A percentile compares a stretch with the other conserved stretches of the same genome.
Evolutionary conservation across 2,329 filamentous ascomycete genomes (phyloP).

Genomic region (Plectosphaerella sp.): DNA sequence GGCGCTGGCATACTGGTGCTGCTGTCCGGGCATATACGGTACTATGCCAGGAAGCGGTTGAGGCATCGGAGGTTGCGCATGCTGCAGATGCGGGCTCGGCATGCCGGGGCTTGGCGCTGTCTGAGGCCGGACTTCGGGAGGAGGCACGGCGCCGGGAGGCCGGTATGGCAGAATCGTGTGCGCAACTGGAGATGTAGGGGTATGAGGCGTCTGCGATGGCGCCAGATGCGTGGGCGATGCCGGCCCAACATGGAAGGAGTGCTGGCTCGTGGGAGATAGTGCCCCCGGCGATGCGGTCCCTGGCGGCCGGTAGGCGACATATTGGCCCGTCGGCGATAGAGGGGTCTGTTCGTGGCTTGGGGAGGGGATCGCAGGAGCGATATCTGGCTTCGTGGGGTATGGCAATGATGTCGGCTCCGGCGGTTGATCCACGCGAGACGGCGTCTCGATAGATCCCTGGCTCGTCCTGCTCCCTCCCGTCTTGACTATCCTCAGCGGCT

Average conservation of each 20-base stretch:
- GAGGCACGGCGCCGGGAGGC: not conserved
- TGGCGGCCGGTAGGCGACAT: not conserved
- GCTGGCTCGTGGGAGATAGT: not conserved
- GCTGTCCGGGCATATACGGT: too few species aligned
- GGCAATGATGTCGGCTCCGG: too few species aligned
- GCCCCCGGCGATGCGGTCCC: not conserved
- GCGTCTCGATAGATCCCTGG: not conserved
- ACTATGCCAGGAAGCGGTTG: too few species aligned
- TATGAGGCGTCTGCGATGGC: not conserved
- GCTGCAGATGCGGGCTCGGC: not conserved
- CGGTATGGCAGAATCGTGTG: not conserved
- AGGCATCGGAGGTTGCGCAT: not conserved
- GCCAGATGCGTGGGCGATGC: not conserved
- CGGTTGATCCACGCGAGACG: too few species aligned
- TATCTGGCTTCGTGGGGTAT: too few species aligned
- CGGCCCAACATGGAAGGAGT: not conserved
- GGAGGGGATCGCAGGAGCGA: too few species aligned
- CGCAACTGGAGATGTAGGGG: not conserved
- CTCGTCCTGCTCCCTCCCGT: conserved; percentile 2
- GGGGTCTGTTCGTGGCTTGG: not conserved
- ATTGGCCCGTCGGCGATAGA: not conserved
- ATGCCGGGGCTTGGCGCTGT: not conserved
- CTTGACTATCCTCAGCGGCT: conserved; percentile 9
- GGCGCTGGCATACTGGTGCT: too few species aligned
- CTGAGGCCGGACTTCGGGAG: not conserved